These are phyloP conservation scores for Eragrostis curvula DNA, from an alignment of 176 grass and related monocot species.

Conservation along the genomic window DNA sequence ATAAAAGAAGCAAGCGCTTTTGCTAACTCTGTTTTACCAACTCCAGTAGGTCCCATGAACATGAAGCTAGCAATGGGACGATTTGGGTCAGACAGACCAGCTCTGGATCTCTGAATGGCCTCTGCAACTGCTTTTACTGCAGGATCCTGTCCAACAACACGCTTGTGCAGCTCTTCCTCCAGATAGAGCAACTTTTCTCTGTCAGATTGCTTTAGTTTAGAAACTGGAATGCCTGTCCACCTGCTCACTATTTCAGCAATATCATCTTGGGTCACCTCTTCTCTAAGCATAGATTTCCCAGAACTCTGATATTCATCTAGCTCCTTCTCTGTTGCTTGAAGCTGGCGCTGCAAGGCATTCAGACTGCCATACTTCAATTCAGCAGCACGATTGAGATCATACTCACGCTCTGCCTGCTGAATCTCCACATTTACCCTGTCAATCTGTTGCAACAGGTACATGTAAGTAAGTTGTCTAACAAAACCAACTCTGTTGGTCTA, in stretches of 20 bases:
- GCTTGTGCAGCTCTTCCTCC: conserved; percentile 94
- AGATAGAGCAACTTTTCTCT: conserved; percentile 90
- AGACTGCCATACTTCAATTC: conserved; percentile 98
- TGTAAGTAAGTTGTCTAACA: conserved; percentile 28
- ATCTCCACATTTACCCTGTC: conserved; percentile 99
- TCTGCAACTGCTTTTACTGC: conserved; percentile 93
- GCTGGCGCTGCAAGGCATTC: conserved; percentile 93
- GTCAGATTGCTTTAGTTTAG: conserved; percentile 95
- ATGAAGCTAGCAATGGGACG: conserved; percentile 99
- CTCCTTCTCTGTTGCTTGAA: conserved; percentile 79
- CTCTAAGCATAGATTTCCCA: conserved; percentile 98
- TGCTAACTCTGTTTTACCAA: conserved; percentile 96
- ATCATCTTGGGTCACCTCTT: conserved; percentile 96
- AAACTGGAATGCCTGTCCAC: conserved; percentile 98
- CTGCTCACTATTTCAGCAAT: conserved; percentile 98
- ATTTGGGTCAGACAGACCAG: conserved; percentile 93
- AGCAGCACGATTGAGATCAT: conserved; percentile 96
- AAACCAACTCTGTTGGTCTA: conserved; percentile 2
- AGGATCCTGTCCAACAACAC: conserved; percentile 95
- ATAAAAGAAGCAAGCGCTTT: conserved; percentile 95
- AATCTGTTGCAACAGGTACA: conserved; percentile 69
- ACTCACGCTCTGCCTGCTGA: conserved; percentile 95
- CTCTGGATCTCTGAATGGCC: conserved; percentile 98
- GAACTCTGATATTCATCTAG: conserved; percentile 93
- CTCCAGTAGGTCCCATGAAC: conserved; percentile 99